These are phyloP conservation scores for Clathrus columnatus DNA, from an alignment of 768 basidiomycete species.

Conservation along the genomic window DNA sequence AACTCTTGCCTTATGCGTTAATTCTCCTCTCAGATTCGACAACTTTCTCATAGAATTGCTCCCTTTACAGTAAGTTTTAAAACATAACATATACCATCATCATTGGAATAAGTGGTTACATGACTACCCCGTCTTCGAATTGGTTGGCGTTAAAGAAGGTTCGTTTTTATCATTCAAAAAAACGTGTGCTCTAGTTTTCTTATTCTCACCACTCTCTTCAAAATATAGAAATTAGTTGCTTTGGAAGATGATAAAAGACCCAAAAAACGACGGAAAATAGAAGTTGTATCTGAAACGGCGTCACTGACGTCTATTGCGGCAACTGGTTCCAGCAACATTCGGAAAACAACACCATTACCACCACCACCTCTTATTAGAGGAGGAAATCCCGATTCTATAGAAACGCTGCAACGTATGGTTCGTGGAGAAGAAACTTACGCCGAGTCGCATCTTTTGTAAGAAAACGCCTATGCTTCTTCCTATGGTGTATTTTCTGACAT, in stretches of 20 bases:
- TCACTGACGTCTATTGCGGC: neutral
- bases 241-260: conserved; percentile 23
- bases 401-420: conserved; percentile 14
- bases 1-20: neutral
- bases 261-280: conserved; percentile 11
- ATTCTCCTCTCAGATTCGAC: neutral
- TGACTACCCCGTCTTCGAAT: conserved; percentile 40
- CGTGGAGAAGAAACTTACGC: conserved; percentile 16
- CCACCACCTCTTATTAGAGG: neutral
- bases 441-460: neutral
- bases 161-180: neutral
- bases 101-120: neutral
- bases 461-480: neutral
- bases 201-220: conserved; percentile 3
- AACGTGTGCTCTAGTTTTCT: neutral
- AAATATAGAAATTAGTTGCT: conserved; percentile 13
- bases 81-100: neutral
- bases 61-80: neutral
- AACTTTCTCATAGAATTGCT: neutral
- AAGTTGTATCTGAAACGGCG: neutral
- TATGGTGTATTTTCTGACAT: conserved; percentile 8
- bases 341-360: conserved; percentile 5
- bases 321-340: neutral
- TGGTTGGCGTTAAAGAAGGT: conserved; percentile 54
- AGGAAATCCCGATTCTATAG: neutral